Conservation (phyloP, 345 rosid species). For the Firmiana major region DNA sequence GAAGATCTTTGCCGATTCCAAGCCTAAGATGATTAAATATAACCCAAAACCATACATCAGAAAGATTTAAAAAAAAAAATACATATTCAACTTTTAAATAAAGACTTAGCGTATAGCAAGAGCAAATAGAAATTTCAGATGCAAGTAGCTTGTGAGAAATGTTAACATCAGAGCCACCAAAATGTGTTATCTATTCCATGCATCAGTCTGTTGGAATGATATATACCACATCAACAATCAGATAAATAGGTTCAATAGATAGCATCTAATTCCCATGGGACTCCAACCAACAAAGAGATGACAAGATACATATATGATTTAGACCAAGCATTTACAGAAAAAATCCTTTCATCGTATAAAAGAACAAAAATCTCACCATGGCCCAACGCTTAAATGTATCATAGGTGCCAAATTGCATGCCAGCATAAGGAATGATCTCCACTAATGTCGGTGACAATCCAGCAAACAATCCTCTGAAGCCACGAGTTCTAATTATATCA, state of each 20-base stretch:
- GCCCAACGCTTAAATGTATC: constrained; percentile 92
- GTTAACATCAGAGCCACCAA: neutral
- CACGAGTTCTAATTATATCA: constrained; percentile 67
- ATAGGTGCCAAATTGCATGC: constrained; percentile 93
- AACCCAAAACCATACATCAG: neutral
- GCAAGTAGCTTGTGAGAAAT: neutral
- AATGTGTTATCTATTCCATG: neutral
- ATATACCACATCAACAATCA: neutral
- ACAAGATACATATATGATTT: neutral
- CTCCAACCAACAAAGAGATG: neutral
- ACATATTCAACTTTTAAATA: neutral
- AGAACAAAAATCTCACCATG: constrained; percentile 48
- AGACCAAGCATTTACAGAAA: neutral
- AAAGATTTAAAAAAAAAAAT: neutral
- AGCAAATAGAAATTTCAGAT: neutral
- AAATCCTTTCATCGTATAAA: neutral
- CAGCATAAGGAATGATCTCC: constrained; percentile 95
- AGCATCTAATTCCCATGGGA: neutral
- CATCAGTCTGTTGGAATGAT: neutral
- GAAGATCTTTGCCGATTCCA: constrained; percentile 57
- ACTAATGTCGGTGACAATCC: constrained; percentile 92
- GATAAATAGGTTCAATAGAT: neutral
- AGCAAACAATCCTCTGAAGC: constrained; percentile 79
- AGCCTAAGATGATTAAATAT: constrained; percentile 33
- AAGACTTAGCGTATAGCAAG: neutral